Evolutionary conservation across 106 monocot genomes (phyloP).

Genomic region (Iris macrosiphon): DNA sequence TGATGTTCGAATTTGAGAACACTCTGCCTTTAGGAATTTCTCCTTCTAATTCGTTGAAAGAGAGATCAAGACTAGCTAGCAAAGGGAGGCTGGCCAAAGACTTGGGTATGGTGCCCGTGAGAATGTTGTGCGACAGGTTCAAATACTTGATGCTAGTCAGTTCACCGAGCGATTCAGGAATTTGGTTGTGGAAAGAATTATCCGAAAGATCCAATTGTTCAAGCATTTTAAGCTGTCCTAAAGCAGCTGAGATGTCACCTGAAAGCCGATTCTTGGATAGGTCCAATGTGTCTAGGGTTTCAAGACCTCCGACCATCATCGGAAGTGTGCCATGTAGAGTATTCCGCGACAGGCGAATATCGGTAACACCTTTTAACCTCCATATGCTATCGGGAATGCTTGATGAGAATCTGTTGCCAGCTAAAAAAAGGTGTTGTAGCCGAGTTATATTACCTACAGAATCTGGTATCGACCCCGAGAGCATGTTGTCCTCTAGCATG

Average conservation of each 20-base stretch:
- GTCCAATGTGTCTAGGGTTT: too few relatives aligned
- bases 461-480: not conserved
- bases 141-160: not conserved
- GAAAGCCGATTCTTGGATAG: too few relatives aligned
- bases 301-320: too few relatives aligned
- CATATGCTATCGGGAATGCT: not conserved
- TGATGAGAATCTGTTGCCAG: not conserved
- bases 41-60: not conserved
- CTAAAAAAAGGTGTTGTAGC: not conserved
- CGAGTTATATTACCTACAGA: not conserved
- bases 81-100: constrained; percentile 4
- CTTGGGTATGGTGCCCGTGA: constrained; percentile 6
- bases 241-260: too few relatives aligned
- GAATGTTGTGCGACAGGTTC: constrained; percentile 1
- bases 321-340: too few relatives aligned
- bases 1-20: not conserved
- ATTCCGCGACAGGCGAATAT: too few relatives aligned
- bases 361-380: too few relatives aligned
- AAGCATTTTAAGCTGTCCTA: constrained; percentile 1
- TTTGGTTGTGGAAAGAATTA: not conserved
- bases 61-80: too few relatives aligned
- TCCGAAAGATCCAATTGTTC: not conserved
- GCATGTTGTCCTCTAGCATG: not conserved
- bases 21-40: not conserved
- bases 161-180: constrained; percentile 8